Conservation (phyloP, 2,329 filamentous ascomycete genomes). For the Trichoderma citrinoviride region DNA sequence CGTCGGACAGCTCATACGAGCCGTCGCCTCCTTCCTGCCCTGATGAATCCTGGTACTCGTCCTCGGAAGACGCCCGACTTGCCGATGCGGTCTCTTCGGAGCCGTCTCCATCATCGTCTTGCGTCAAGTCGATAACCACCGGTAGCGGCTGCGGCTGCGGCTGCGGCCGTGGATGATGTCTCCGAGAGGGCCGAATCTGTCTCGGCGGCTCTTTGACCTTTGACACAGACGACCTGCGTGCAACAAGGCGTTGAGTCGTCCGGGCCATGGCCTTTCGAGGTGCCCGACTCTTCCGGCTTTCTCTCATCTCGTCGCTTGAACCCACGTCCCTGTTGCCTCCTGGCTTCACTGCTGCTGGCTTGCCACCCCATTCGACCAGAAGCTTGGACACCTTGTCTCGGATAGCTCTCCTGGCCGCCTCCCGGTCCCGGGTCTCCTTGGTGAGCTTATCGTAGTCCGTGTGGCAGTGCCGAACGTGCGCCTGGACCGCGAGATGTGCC, state of each 20-base stretch:
- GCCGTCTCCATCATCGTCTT: constrained; percentile 12
- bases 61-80: constrained; percentile 1
- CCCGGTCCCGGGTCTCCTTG: background rate
- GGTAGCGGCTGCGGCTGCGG: background rate
- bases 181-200: background rate
- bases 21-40: constrained; percentile 5
- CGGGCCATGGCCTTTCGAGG: background rate
- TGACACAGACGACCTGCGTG: background rate
- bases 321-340: background rate
- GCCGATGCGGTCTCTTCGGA: background rate
- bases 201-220: background rate
- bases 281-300: background rate
- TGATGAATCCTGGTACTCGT: background rate
- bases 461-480: constrained; percentile 48
- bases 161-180: background rate
- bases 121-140: constrained; percentile 16
- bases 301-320: background rate
- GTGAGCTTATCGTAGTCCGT: constrained; percentile 46
- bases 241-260: background rate
- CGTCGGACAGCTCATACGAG: constrained; percentile 18
- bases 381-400: constrained; percentile 11
- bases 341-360: background rate
- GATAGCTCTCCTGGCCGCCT: constrained; percentile 21
- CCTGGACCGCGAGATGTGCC: constrained; percentile 46
- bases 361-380: constrained; percentile 20